Evolutionary conservation across 108 stramenopile species (phyloP).

Genomic region (Stephanodiscus minutulus): DNA sequence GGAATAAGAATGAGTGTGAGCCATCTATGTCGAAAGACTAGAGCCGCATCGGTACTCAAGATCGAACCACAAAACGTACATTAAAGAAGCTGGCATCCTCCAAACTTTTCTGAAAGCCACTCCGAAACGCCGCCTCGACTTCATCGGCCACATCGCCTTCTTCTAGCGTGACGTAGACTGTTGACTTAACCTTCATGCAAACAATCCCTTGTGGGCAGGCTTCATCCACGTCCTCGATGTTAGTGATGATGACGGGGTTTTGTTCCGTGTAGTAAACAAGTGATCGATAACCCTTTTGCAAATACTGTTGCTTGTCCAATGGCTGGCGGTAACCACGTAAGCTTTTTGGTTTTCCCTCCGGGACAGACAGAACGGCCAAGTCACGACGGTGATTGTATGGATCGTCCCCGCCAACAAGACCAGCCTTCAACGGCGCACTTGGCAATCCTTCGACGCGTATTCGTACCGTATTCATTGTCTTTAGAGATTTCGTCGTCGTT

Average conservation of each 20-base stretch:
- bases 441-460: conserved; percentile 6
- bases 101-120: conserved; percentile 51
- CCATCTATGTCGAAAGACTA: not conserved
- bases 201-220: conserved; percentile 40
- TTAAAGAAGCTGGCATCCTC: conserved; percentile 49
- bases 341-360: not conserved
- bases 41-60: not conserved
- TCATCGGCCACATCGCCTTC: conserved; percentile 51
- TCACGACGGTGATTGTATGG: not conserved
- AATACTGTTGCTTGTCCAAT: not conserved
- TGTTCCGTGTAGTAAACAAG: conserved; percentile 48
- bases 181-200: conserved; percentile 47
- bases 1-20: not conserved
- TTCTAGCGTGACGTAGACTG: conserved; percentile 54
- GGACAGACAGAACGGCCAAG: not conserved
- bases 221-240: conserved; percentile 42
- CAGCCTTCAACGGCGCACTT: not conserved
- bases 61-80: conserved; percentile 28
- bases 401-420: not conserved
- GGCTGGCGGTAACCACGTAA: conserved; percentile 4
- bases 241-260: conserved; percentile 44
- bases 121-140: conserved; percentile 27
- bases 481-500: not conserved
- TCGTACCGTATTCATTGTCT: not conserved
- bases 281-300: conserved; percentile 13